These are phyloP conservation scores for Aspergillus ochraceoroseus DNA, from an alignment of 2,329 filamentous ascomycete species.

Conservation along the genomic window DNA sequence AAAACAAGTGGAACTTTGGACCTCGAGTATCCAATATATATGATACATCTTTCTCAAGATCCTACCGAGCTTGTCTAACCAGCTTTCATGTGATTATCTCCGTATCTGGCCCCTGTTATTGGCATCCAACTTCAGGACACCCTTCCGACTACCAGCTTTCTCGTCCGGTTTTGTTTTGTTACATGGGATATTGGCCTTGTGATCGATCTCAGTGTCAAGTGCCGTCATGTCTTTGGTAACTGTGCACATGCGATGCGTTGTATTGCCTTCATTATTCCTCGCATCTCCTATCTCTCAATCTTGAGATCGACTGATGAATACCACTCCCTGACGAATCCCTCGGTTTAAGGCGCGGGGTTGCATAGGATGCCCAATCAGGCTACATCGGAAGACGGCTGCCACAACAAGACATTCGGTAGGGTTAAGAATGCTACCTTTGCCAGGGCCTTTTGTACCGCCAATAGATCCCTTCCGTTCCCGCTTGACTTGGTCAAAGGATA, in stretches of 20 bases:
- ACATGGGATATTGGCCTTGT: not conserved
- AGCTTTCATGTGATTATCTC: too few species aligned
- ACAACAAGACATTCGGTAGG: slow-evolving; percentile 1
- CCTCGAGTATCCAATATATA: too few species aligned
- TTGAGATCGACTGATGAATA: slow-evolving; percentile 4
- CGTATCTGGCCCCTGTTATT: too few species aligned
- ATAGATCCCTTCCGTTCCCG: slow-evolving; percentile 1
- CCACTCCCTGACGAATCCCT: slow-evolving; percentile 4
- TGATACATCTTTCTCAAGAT: too few species aligned
- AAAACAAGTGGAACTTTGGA: too few species aligned
- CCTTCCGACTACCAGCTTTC: too few species aligned
- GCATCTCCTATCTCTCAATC: slow-evolving; percentile 4
- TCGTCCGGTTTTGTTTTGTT: not conserved
- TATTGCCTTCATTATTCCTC: not conserved
- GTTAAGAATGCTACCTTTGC: slow-evolving; percentile 3
- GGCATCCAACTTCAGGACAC: too few species aligned
- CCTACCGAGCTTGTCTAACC: too few species aligned
- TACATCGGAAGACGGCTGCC: not conserved
- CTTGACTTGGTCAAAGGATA: slow-evolving; percentile 3
- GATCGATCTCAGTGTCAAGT: not conserved
- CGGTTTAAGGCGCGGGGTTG: slow-evolving; percentile 6
- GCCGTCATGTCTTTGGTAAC: not conserved
- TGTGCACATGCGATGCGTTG: slow-evolving; percentile 1
- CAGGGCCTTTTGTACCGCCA: slow-evolving; percentile 1
- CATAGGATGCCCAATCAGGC: slow-evolving; percentile 6